Evolutionary conservation across 305 asterid species (phyloP).

Genomic region (Stenogyne calaminthoides): DNA sequence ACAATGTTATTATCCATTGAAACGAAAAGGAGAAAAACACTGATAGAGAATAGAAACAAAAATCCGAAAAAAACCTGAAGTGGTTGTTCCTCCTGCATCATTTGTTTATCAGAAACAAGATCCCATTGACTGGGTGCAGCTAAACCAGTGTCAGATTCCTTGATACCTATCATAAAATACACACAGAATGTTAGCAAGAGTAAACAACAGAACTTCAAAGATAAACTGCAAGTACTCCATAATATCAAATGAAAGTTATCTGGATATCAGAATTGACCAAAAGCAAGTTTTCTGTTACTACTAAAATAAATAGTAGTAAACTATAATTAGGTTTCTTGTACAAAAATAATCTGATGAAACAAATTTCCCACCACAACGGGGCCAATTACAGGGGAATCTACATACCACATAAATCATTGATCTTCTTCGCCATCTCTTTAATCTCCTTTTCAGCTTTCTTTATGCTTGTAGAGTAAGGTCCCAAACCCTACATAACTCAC

Average conservation of each 20-base stretch:
- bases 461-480: conserved; percentile 81
- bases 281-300: not conserved
- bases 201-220: not conserved
- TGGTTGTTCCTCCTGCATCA: conserved; percentile 97
- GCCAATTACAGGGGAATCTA: not conserved
- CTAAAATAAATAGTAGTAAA: not conserved
- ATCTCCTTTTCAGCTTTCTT: conserved; percentile 88
- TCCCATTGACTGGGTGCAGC: conserved; percentile 99
- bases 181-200: conserved; percentile 4
- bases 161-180: conserved; percentile 66
- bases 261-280: not conserved
- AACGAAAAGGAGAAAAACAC: not conserved
- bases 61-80: conserved; percentile 52
- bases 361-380: not conserved
- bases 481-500: conserved; percentile 61
- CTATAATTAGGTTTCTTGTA: not conserved
- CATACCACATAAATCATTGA: conserved; percentile 86
- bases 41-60: not conserved
- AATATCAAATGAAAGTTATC: not conserved
- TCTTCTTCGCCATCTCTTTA: conserved; percentile 90
- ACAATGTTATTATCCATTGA: not conserved
- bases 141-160: conserved; percentile 97
- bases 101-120: conserved; percentile 95
- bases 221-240: not conserved
- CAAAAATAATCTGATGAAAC: not conserved